These are phyloP conservation scores for Mytilinidion resinicola DNA, from an alignment of 495 filamentous ascomycete species.

Conservation along the genomic window DNA sequence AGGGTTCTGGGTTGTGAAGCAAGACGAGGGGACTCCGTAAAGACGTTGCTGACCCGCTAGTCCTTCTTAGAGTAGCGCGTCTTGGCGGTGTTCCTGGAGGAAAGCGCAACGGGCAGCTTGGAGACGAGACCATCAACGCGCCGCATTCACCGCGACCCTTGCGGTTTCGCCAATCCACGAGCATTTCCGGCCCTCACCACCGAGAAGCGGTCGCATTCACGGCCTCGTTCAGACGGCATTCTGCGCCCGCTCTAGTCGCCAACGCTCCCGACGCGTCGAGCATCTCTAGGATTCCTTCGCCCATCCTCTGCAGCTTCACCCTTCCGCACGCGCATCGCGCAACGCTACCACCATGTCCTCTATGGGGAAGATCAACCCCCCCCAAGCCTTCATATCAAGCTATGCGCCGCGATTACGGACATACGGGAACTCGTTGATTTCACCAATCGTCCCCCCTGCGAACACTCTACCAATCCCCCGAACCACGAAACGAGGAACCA, in stretches of 20 bases:
- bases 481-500: slow-evolving; percentile 94
- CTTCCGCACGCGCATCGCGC: slow-evolving; percentile 12
- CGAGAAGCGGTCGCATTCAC: neutral
- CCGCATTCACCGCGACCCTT: neutral
- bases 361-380: slow-evolving; percentile 40
- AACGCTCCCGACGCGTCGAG: neutral
- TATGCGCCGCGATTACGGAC: slow-evolving; percentile 87
- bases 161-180: neutral
- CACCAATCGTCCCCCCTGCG: slow-evolving; percentile 69
- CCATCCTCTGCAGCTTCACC: slow-evolving; percentile 2
- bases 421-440: slow-evolving; percentile 88
- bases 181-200: neutral
- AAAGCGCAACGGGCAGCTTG: too few relatives aligned
- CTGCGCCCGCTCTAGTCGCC: neutral
- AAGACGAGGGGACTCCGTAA: too few relatives aligned
- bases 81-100: too few relatives aligned
- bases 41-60: too few relatives aligned
- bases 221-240: neutral
- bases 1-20: too few relatives aligned
- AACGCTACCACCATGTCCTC: slow-evolving; percentile 23
- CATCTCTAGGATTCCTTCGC: neutral
- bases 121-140: neutral
- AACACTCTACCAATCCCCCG: slow-evolving; percentile 58
- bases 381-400: slow-evolving; percentile 82
- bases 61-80: too few relatives aligned